Percentiles rank a stretch among this genome's conserved stretches.
These are phyloP conservation scores for Scutellaria barbata DNA, from an alignment of 257 asterid species.

Conservation along the genomic window DNA sequence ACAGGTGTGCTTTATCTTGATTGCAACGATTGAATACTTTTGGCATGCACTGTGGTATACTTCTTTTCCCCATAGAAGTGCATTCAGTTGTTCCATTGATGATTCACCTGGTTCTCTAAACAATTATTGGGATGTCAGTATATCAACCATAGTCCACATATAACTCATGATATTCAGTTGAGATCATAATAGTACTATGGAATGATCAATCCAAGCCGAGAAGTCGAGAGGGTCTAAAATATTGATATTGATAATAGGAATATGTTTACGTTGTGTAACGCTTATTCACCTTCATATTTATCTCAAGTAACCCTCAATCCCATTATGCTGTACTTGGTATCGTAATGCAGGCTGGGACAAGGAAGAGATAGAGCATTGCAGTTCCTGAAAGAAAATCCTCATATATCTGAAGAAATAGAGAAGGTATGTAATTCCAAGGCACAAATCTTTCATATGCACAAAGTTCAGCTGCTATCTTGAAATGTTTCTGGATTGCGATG, in stretches of 20 bases:
- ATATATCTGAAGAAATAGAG: constrained; percentile 79
- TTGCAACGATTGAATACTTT: constrained; percentile 20
- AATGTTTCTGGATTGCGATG: neutral
- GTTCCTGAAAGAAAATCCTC: constrained; percentile 77
- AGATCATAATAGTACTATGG: neutral
- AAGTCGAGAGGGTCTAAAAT: neutral
- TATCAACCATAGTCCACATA: no score
- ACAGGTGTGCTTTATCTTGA: constrained; percentile 54
- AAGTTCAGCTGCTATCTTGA: constrained; percentile 4
- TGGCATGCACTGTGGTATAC: constrained; percentile 12
- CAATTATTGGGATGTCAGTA: neutral
- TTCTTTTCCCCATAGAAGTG: constrained; percentile 7
- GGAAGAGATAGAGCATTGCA: constrained; percentile 96
- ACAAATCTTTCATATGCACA: neutral
- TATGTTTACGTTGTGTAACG: constrained; percentile 1
- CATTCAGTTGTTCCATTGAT: constrained; percentile 12
- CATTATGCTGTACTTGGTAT: constrained; percentile 16
- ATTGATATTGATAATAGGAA: neutral
- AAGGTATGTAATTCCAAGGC: constrained; percentile 53
- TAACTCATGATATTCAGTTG: neutral
- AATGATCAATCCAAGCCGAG: neutral
- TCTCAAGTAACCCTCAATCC: constrained; percentile 2
- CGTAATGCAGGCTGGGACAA: constrained; percentile 78
- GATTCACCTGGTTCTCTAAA: neutral
- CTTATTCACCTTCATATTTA: constrained; percentile 21